Base-by-base conservation (phyloP, 2,329 filamentous ascomycete species). In the Ceratocystis cubensis region DNA sequence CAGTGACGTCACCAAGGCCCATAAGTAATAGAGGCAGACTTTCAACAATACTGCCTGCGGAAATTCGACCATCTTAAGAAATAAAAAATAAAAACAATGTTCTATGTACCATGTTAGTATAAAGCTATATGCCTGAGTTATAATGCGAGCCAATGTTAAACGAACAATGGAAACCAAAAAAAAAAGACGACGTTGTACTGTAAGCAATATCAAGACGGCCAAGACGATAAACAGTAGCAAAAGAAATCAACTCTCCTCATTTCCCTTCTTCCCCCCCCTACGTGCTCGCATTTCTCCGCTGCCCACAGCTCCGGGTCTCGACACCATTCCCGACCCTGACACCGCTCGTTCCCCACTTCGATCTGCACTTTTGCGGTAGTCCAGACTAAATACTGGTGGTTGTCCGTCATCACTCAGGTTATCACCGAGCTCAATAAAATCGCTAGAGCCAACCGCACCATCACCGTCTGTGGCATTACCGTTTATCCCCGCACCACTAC, bases 371-470 rank as follows among this genome's bases (percentile, higher is more conserved):
- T 15, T 59, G 3, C 41, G 53, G 17, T 22, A 53, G 22, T 59
- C 50, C 20, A 45, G 48, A 33, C 50, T 50, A 22, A 63, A 62
- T 10, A 62, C 65, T 5, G 70, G 66, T 41, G 72, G 66, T 44
- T 73, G 74, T 56, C 80, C 81, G 69, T 85, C 82, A 64, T 85
- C 82, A 71, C 81, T 82, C 25, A 78, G 78, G 25, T 82, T 79
- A 71, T 89, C 86, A 22, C 84, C 81, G 68, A 91, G 78, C 73
- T 91, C 88, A 72, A 91, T 91, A 50, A 90, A 75, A 74, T 91
- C 88, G 28, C 28, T 59, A 28, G 53, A n/a, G 6, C 28, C 64
- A 2, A 48, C 3, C 82, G 79, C 15, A 82, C 73, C 17, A 79
- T 78, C 22, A 77, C 76, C 20, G 63, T 61, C n/a, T 67, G 67